Evolutionary conservation across 176 grass and related monocot species (phyloP), one percentile per base, ranked within the genome.

Genomic region (Olyra latifolia): DNA sequence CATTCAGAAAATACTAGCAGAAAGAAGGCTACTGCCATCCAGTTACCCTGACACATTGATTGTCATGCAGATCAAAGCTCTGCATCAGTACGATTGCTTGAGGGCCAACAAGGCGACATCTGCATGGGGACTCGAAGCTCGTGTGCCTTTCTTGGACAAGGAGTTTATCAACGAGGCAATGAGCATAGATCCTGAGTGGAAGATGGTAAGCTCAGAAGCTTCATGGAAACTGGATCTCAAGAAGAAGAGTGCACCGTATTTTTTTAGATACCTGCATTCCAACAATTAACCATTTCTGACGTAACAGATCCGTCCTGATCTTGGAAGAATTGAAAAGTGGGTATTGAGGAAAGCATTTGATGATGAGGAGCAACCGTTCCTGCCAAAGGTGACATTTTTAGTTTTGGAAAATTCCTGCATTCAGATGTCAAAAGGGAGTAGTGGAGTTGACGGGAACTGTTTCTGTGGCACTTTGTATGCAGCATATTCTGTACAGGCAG

Each of bases 141-240:
- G 89, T 11, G 94, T 97, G 78, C 94, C 94, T 0, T 97, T 97
- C 81, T 23, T 97, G 74, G 94, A 97, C 75, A 97, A 97, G 88
- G 91, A 87, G 32, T 97, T 97, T 58, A 90, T 92, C 48, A 20
- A 90, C 16, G 57, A 73, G 8, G 85, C 94, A 7, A 97, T 97
- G 94, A 84, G 62, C 46, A 97, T 94, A 0, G 94, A 94, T 59
- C 91, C 91, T n/a, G 80, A 94, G 7, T 97, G 85, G 59, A 97
- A 94, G 76, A 90, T 97, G 94, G 85, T 97, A 87, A 16, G 76
- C 50, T 47, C 45, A 10, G 66, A 44, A 19, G 17, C 20, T n/a
- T 49, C 23, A 27, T 17, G 7, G 58, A 49, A 69, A 16, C 27
- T 24, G 66, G 52, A 43, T 42, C n/a, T 55, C 55, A 8, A 44